Percentiles rank a stretch among this genome's conserved stretches.
phyloP scores from a whole-genome alignment of 805 yeast genomes.

The Scheffersomyces ergatensis region DNA sequence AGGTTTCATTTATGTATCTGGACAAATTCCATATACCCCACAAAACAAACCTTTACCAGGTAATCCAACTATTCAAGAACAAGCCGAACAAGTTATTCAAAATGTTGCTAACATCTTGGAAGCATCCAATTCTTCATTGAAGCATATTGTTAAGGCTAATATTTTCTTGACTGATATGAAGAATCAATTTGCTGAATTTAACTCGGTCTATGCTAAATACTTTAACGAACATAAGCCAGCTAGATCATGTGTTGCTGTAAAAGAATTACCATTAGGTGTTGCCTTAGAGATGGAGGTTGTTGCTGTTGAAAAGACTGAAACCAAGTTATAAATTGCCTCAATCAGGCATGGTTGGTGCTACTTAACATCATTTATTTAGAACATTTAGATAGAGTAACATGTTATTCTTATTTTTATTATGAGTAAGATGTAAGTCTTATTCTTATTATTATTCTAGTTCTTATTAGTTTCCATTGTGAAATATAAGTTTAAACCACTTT shows the following conservation, averaged over 20 bases:
- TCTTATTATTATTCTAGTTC: too few relatives aligned
- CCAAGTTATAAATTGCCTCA: slow-evolving; percentile 7
- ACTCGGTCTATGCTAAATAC: slow-evolving; percentile 77
- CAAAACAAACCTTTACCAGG: slow-evolving; percentile 80
- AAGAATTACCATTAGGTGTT: slow-evolving; percentile 83
- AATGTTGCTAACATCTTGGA: slow-evolving; percentile 72
- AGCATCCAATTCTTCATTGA: slow-evolving; percentile 81
- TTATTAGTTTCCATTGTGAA: too few relatives aligned
- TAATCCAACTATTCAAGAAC: slow-evolving; percentile 59
- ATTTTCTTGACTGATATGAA: slow-evolving; percentile 89
- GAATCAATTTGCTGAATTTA: slow-evolving; percentile 74
- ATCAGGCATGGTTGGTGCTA: too few relatives aligned
- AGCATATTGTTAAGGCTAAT: slow-evolving; percentile 83
- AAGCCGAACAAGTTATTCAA: slow-evolving; percentile 70
- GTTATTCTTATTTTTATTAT: too few relatives aligned
- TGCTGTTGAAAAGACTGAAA: slow-evolving; percentile 62
- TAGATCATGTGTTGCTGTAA: slow-evolving; percentile 96
- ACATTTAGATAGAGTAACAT: too few relatives aligned
- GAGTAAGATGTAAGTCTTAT: too few relatives aligned
- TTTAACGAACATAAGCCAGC: slow-evolving; percentile 86
- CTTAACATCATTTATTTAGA: too few relatives aligned
- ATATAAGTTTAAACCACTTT: too few relatives aligned
- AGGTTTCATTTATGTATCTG: slow-evolving; percentile 87
- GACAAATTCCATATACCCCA: slow-evolving; percentile 90
- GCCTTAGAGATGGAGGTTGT: slow-evolving; percentile 89